Base-by-base conservation (phyloP, 2,329 filamentous ascomycete genomes). In the Albifimbria verrucaria region DNA sequence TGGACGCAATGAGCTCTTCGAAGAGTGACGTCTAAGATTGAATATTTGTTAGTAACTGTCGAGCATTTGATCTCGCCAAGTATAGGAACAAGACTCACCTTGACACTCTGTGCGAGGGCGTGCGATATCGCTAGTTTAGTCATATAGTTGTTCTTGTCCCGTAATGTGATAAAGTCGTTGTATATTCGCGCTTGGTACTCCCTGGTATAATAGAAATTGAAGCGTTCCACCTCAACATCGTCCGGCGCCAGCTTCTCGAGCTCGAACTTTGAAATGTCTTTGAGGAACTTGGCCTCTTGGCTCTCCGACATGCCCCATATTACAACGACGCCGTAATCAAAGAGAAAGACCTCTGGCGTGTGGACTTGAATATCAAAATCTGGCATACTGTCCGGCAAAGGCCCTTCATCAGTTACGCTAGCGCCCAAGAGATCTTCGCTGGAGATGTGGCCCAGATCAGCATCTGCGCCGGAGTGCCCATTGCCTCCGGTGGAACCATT, bases 121-220 rank as follows among this genome's bases (percentile, higher is more conserved):
- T 99, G 94, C 17, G 91, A 96, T 67, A 97, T 97, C 52, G 93
- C 92, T 36, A 97, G 78, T 75, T 97, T 97, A 61, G 89, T 95
- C 94, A 97, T 97, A 75, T 97, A 96, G 71, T 96, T 96, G 65
- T 87, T 87, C 73, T 96, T 96, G 64, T 97, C 93, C 48, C 92
- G 82, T 55, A 99, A 74, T 2, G 90, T 94, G 71, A 99, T 99
- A 65, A 99, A 99, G 72, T 99, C 94, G 72, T 99, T 99, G 81
- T 99, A 99, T 70, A 99, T 99, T 49, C 94, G 88, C 21, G 94
- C 91, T 73, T 99, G 95, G 69, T 99, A 99, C 68, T 97, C 93
- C 64, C 89, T 84, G 3, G 94, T 97, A 75, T 99, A 97, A 77
- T 99, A 99, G 71, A 97, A 99, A 70, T 99, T 99, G 80, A 99